Conservation (phyloP, 345 rosid species). For the Eucalyptus urophylla region DNA sequence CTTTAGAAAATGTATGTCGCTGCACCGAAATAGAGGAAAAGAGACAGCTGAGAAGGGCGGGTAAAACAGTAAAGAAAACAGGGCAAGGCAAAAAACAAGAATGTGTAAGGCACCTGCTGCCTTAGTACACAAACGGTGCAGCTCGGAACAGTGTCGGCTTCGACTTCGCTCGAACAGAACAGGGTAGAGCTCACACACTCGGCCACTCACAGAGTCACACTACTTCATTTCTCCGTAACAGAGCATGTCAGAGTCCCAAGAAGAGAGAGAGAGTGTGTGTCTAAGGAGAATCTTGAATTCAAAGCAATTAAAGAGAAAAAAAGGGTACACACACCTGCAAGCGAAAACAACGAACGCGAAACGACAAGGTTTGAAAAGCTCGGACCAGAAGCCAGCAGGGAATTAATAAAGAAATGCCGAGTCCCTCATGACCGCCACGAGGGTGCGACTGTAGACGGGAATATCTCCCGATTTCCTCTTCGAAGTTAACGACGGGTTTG, state of each 20-base stretch:
- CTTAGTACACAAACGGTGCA: background rate
- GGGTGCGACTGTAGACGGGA: background rate
- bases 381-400: background rate
- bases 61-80: too few species aligned
- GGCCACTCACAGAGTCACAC: background rate
- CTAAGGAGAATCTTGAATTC: background rate
- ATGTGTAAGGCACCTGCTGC: background rate
- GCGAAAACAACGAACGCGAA: background rate
- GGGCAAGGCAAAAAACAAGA: background rate
- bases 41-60: background rate
- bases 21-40: background rate
- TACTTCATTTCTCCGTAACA: background rate
- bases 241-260: background rate
- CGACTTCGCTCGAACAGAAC: background rate
- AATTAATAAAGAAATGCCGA: background rate
- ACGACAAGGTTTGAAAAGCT: background rate
- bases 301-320: background rate
- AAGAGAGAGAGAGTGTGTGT: background rate
- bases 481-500: conserved; percentile 25
- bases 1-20: background rate
- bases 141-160: background rate
- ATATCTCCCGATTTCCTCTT: conserved; percentile 4
- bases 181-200: background rate
- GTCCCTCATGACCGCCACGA: background rate
- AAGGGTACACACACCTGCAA: background rate